Evolutionary conservation across 805 yeast species (phyloP).

Genomic region (Saccharomyces cerevisiae): DNA sequence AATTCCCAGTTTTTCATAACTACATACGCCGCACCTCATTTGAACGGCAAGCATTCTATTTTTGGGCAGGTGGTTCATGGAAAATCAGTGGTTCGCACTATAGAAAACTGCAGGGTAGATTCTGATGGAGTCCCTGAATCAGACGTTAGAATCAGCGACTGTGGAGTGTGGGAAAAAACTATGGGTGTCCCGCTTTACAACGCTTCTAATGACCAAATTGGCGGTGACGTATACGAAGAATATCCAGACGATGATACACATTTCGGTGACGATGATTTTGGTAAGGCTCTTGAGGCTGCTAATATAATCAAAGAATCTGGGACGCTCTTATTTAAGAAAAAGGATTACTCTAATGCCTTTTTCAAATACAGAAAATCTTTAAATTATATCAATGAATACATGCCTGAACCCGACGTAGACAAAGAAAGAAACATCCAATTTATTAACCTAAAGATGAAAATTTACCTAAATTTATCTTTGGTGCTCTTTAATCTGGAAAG

Average conservation of each 20-base stretch:
- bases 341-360: slow-evolving; percentile 43
- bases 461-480: slow-evolving; percentile 48
- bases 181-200: slow-evolving; percentile 51
- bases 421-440: slow-evolving; percentile 45
- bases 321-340: slow-evolving; percentile 46
- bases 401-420: slow-evolving; percentile 61
- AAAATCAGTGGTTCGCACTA: slow-evolving; percentile 57
- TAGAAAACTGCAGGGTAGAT: slow-evolving; percentile 45
- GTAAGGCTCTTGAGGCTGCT: slow-evolving; percentile 43
- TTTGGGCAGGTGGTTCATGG: slow-evolving; percentile 67
- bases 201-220: slow-evolving; percentile 52
- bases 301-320: slow-evolving; percentile 60
- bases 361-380: slow-evolving; percentile 60
- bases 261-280: slow-evolving; percentile 50
- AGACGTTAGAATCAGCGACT: slow-evolving; percentile 41
- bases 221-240: slow-evolving; percentile 70
- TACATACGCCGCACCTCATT: slow-evolving; percentile 62
- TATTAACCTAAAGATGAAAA: slow-evolving; percentile 35
- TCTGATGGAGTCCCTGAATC: slow-evolving; percentile 37
- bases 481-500: slow-evolving; percentile 42
- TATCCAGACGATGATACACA: slow-evolving; percentile 64
- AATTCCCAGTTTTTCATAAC: slow-evolving; percentile 66
- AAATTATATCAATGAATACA: slow-evolving; percentile 60
- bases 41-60: slow-evolving; percentile 66
- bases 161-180: slow-evolving; percentile 55